Conservation (phyloP, 306 rosid genomes). For the Glycine latifolia region DNA sequence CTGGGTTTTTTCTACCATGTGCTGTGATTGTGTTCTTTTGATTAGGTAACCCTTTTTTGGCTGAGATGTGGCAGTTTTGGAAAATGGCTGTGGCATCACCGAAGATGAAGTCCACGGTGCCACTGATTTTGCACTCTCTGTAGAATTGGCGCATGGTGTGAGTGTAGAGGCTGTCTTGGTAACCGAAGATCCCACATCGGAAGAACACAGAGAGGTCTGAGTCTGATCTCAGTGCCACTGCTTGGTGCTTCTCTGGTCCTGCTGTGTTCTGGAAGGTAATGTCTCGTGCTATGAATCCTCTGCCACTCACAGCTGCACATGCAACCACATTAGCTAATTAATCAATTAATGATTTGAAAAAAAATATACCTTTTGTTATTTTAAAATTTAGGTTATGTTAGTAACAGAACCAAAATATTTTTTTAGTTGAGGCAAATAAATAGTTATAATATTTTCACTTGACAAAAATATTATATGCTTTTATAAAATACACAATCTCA, state of each 20-base stretch:
- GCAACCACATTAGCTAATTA: background rate
- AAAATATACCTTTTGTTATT: too few species aligned
- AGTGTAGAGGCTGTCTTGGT: slow-evolving; percentile 73
- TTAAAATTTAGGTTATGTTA: too few species aligned
- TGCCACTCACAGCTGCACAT: slow-evolving; percentile 80
- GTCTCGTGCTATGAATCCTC: slow-evolving; percentile 77
- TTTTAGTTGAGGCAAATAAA: too few species aligned
- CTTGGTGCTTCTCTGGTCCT: slow-evolving; percentile 55
- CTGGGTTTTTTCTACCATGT: slow-evolving; percentile 61
- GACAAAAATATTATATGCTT: too few species aligned
- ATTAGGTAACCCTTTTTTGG: slow-evolving; percentile 56
- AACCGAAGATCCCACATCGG: slow-evolving; percentile 63
- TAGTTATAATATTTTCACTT: too few species aligned
- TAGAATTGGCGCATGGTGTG: slow-evolving; percentile 81
- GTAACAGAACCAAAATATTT: too few species aligned
- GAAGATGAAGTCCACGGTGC: slow-evolving; percentile 81
- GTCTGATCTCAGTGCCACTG: slow-evolving; percentile 78
- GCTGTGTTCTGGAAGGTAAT: slow-evolving; percentile 53
- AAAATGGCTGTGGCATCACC: slow-evolving; percentile 72
- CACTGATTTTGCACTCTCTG: slow-evolving; percentile 70
- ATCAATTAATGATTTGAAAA: too few species aligned
- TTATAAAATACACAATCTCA: too few species aligned
- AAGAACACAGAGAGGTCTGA: slow-evolving; percentile 76
- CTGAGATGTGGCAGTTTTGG: slow-evolving; percentile 68
- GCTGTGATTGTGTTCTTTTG: slow-evolving; percentile 91